Base-by-base conservation (phyloP, 306 rosid genomes). In the Casuarina cunninghamiana region DNA sequence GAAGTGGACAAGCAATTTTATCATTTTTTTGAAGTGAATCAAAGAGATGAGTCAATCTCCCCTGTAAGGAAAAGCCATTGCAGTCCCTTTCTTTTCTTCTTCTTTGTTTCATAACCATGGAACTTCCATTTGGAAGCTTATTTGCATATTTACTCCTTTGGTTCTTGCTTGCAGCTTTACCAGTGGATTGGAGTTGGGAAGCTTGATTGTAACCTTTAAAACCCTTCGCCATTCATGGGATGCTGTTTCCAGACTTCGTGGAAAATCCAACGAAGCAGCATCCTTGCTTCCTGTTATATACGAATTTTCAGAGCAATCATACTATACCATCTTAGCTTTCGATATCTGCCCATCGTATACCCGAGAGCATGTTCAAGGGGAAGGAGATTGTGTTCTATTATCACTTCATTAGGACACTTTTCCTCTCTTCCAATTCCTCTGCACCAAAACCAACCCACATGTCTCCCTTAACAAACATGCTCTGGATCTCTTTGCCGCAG, bases 101-200 rank as follows among this genome's bases (percentile, higher is more conserved):
- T 53, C 26, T 53, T 53, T 21, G 7, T 53, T 17, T 53, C 17
- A 3, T n/a, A 21, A 17, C 26, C 58, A 16, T 6, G 49, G 49
- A 45, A 45, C 6, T 45, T 10, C 49, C 10, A 2, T 46, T 46
- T 1, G 0, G 32, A 26, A 26, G 32, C 32, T 26, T 26, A 26
- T 26, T 57, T 57, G 63, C 19, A 1, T 10, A 39, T 16, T 65
- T 15, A 17, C 7, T 41, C 10, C 26, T 41, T 2, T 66, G 48
- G 39, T 66, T 63, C 46, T 38, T 38, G 12, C 0, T 38, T 13
- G 46, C 46, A 63, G 12, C 48, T 88, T 87, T 50, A 86, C 88
- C 87, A 65, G 76, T 61, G 98, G 98, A 19, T 44, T 71, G 1
- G 88, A 79, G 62, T 49, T 51, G 32, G 95, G 85, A 3, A 54